Evolutionary conservation across 805 yeast species (phyloP).

Genomic region (Kuraishia hungarica): DNA sequence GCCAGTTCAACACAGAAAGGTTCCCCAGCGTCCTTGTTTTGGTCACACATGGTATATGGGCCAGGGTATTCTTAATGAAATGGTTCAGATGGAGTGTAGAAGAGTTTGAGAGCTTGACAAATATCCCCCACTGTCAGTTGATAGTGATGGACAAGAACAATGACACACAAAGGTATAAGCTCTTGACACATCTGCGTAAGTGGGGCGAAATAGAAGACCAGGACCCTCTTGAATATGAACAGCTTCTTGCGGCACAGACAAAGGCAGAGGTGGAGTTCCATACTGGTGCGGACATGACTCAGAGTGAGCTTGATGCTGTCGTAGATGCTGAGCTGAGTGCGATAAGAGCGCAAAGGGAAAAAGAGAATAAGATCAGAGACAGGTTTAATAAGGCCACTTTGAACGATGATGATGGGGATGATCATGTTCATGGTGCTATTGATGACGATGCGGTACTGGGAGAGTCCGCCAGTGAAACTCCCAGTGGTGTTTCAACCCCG

Average conservation of each 20-base stretch:
- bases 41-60: constrained; percentile 93
- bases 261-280: constrained; percentile 17
- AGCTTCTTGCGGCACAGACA: constrained; percentile 15
- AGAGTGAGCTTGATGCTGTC: constrained; percentile 16
- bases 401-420: constrained; percentile 13
- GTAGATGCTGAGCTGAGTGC: constrained; percentile 36
- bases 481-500: no score
- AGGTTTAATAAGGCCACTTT: constrained; percentile 21
- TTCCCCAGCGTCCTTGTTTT: constrained; percentile 78
- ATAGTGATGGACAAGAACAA: constrained; percentile 63
- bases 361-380: constrained; percentile 32
- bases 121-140: constrained; percentile 80
- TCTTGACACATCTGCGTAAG: constrained; percentile 55
- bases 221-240: constrained; percentile 13
- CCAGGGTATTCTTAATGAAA: constrained; percentile 85
- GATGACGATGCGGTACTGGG: not conserved
- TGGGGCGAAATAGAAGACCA: constrained; percentile 58
- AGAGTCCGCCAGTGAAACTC: not conserved
- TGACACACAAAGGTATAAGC: constrained; percentile 39
- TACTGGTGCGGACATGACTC: constrained; percentile 12
- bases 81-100: constrained; percentile 95
- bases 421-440: constrained; percentile 1
- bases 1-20: constrained; percentile 63
- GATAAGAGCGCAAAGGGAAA: constrained; percentile 30
- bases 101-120: constrained; percentile 73